phyloP scores from a whole-genome alignment of 75 land plant genomes.

The Pinus taeda region DNA sequence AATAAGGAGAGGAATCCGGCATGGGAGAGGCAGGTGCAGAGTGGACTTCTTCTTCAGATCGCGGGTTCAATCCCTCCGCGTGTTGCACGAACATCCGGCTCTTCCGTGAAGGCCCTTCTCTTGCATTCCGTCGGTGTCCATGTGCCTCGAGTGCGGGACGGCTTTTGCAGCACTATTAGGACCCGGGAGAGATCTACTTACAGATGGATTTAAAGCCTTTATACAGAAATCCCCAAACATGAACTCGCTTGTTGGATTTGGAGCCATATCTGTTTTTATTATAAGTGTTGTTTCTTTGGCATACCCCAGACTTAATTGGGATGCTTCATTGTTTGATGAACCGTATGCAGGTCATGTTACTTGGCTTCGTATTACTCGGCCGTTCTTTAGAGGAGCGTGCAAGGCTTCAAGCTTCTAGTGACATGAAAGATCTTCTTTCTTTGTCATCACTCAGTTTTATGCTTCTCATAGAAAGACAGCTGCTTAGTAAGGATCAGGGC shows the following conservation, averaged over 20 bases:
- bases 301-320: slow-evolving; percentile 83
- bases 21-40: slow-evolving; percentile 3
- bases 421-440: slow-evolving; percentile 88
- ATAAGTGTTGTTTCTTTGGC: slow-evolving; percentile 85
- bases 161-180: too few species aligned
- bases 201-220: slow-evolving; percentile 84
- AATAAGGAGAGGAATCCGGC: background rate
- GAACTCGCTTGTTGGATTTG: slow-evolving; percentile 98
- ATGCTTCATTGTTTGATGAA: slow-evolving; percentile 95
- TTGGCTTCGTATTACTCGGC: slow-evolving; percentile 92
- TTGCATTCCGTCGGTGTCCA: too few species aligned
- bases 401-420: slow-evolving; percentile 86
- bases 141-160: too few species aligned
- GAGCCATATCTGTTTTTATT: slow-evolving; percentile 77
- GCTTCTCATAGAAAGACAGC: too few species aligned
- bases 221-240: slow-evolving; percentile 84
- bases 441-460: too few species aligned
- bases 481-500: too few species aligned
- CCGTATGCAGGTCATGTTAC: slow-evolving; percentile 97
- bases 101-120: too few species aligned
- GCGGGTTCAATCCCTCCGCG: background rate
- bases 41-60: background rate
- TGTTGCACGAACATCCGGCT: background rate
- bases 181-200: slow-evolving; percentile 46
- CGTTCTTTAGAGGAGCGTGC: slow-evolving; percentile 89